Base-by-base conservation (phyloP, 2,329 filamentous ascomycete genomes). In the Decorospora gaudefroyi region DNA sequence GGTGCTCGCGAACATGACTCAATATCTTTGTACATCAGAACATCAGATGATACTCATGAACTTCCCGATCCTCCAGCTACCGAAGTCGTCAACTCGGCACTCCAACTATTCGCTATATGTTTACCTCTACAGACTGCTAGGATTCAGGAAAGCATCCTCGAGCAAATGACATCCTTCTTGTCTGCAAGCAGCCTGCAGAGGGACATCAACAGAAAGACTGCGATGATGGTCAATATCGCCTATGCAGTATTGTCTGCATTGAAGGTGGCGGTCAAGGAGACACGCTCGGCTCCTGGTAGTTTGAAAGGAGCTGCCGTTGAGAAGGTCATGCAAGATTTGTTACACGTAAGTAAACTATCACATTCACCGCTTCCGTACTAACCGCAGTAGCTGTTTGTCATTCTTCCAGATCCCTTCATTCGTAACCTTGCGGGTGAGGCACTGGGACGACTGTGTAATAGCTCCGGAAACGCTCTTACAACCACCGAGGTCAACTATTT, bases 61-160 rank as follows among this genome's bases (percentile, higher is more conserved):
- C 74, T 80, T 22, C 87, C 88, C 11, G 87, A 93, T 53, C 90
- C 92, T 6, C 86, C 93, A 4, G 85, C 88, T 0, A 99, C 92
- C 0, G 91, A 96, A 64, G 91, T 96, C 17, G 88, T 97, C 49
- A 96, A 99, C 64, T 84, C 92, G 62, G 91, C 93, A 0, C 95
- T 99, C 42, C 86, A 93, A 51, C 76, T 97, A 0, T 99, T 99
- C 67, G 90, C 91, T 2, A 88, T 95, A 39, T 88, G 90, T 26
- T 85, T 99, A 44, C 91, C 93, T 2, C 76, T 96, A 7, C 95
- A 95, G 31, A 87, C 88, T 0, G 80, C 89, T 3, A 96, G 92
- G 63, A 88, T 99, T 2, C 93, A 99, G 63, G 93, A 99, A 69
- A 96, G 92, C 64, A 89, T 95, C 33, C 75, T 99, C 7, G 93